Percentiles rank a stretch among this genome's conserved stretches.
These are phyloP conservation scores for Penicillium malachiteum DNA, from an alignment of 495 filamentous ascomycete species.

Conservation along the genomic window DNA sequence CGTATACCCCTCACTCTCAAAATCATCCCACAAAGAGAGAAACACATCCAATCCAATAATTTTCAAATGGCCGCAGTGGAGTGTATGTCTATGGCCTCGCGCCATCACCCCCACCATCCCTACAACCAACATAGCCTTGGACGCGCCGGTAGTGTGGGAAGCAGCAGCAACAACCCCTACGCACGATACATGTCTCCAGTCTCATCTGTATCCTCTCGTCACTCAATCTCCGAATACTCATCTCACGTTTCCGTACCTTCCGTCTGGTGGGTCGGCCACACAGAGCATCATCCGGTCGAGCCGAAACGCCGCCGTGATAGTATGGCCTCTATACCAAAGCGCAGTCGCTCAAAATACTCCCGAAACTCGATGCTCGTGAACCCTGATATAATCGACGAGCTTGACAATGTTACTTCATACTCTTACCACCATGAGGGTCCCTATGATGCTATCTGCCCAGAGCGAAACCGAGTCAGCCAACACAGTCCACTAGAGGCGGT, in stretches of 20 bases:
- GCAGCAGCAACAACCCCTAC: constrained; percentile 43
- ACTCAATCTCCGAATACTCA: constrained; percentile 23
- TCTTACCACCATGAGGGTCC: constrained; percentile 91
- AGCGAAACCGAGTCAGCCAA: constrained; percentile 63
- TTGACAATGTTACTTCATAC: constrained; percentile 61
- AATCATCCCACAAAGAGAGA: background rate
- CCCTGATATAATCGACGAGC: constrained; percentile 75
- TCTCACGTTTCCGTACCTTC: constrained; percentile 26
- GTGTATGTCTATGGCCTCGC: constrained; percentile 24
- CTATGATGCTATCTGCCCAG: constrained; percentile 77
- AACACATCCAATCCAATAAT: background rate
- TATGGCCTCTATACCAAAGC: constrained; percentile 5
- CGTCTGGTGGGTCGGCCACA: constrained; percentile 28
- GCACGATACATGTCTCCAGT: constrained; percentile 34
- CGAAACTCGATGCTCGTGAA: constrained; percentile 63
- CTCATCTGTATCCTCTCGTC: constrained; percentile 22
- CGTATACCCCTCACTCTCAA: background rate
- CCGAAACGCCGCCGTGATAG: constrained; percentile 23
- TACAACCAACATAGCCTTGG: constrained; percentile 15
- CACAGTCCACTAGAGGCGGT: constrained; percentile 77
- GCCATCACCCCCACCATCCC: constrained; percentile 28
- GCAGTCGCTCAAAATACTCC: constrained; percentile 37
- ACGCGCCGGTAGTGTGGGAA: constrained; percentile 16
- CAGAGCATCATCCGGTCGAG: constrained; percentile 36
- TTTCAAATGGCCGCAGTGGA: constrained; percentile 22